Base-by-base conservation (phyloP, 2,329 filamentous ascomycete species). In the Nothopassalora personata region DNA sequence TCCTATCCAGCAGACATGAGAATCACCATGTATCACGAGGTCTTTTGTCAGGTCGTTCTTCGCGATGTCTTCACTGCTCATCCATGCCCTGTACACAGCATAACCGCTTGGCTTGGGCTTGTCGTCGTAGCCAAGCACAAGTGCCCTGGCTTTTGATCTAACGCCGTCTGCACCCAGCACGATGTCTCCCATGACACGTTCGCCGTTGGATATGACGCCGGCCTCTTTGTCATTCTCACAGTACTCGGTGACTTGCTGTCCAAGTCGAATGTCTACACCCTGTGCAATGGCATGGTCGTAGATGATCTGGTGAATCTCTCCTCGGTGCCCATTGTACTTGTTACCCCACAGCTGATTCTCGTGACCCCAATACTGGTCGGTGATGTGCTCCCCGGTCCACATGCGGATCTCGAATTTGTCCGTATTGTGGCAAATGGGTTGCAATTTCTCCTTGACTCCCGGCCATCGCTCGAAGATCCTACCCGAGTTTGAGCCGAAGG, bases 381-480 rank as follows among this genome's bases (percentile, higher is more conserved):
- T 68, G 18, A 69, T 63, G 52, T 68, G 67, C 43, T 71, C 68
- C 27, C 71, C 71, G 23, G 66, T 64, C 64, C 68, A 72, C 27
- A 64, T 64, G 34, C 69, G 61, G 58, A 67, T 72, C 31, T 68
- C 62, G 4, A 73, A 56, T 23, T 65, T 63, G 31, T 69, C 62
- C n/a, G 64, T 67, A 31, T 67, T 63, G 54, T 72, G 71, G 47
- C 66, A 69, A 36, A 73, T 70, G 1, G 71, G 68, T n/a, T 67
- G 65, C 11, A 73, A 67, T 53, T 70, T 63, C 36, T 71, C 69
- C 28, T 66, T 63, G 6, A 72, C 65, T 23, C 75, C 74, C 11
- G 75, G 61, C 84, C 84, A 87, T 3, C 84, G 79, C 54, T 80
- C 69, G 66, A 86, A 84, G 64, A 87, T 86, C 45, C 83, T 80